phyloP scores from a whole-genome alignment of 208 protist genomes.

The Trypanosoma theileri region DNA sequence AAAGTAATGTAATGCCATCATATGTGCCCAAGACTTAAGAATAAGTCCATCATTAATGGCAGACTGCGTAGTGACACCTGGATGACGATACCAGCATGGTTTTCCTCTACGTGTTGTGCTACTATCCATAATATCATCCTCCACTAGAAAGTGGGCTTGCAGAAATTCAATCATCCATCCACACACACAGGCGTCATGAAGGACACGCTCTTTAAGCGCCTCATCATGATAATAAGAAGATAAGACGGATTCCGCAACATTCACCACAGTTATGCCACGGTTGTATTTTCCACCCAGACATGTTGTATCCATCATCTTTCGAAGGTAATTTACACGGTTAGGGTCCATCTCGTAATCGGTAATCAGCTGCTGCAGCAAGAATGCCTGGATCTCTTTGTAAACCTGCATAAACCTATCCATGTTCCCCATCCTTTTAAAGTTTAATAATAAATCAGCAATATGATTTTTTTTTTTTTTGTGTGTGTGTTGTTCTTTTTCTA shows the following conservation, averaged over 20 bases:
- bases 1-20: slow-evolving; percentile 93
- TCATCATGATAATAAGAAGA: slow-evolving; percentile 21
- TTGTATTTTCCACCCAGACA: slow-evolving; percentile 91
- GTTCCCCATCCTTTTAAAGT: slow-evolving; percentile 35
- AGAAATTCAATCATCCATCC: slow-evolving; percentile 95
- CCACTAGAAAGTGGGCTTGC: slow-evolving; percentile 96
- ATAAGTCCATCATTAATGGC: slow-evolving; percentile 97
- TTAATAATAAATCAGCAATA: neutral
- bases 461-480: neutral
- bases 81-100: slow-evolving; percentile 94
- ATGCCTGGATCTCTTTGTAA: slow-evolving; percentile 76
- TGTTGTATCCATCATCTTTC: slow-evolving; percentile 83
- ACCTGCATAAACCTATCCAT: slow-evolving; percentile 75
- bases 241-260: slow-evolving; percentile 64
- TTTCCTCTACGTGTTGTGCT: slow-evolving; percentile 94
- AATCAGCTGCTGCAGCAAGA: slow-evolving; percentile 51
- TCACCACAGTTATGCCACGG: slow-evolving; percentile 81
- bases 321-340: slow-evolving; percentile 70
- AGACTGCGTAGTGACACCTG: slow-evolving; percentile 88
- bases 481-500: neutral
- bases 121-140: slow-evolving; percentile 98
- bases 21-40: slow-evolving; percentile 90
- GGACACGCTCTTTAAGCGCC: slow-evolving; percentile 36
- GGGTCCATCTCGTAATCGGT: slow-evolving; percentile 70
- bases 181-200: slow-evolving; percentile 91